Conservation (phyloP, 2,329 filamentous ascomycete genomes). For the Monilinia fructicola region DNA sequence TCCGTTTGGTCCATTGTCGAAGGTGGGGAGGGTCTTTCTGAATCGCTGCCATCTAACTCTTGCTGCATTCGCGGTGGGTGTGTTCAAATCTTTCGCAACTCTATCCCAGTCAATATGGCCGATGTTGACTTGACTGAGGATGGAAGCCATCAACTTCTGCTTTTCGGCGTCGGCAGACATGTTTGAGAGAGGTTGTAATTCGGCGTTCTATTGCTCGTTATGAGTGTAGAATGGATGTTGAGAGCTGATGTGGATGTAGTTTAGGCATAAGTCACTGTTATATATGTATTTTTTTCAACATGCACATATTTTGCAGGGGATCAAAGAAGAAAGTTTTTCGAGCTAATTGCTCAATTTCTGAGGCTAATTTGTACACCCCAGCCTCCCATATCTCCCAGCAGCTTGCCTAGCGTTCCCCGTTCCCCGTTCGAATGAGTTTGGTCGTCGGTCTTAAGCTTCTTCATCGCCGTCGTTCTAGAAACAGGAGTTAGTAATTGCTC, state of each 20-base stretch:
- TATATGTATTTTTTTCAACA: background rate
- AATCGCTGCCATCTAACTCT: slow-evolving; percentile 7
- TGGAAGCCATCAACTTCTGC: slow-evolving; percentile 4
- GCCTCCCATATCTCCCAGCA: background rate
- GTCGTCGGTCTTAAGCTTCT: background rate
- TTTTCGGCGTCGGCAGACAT: slow-evolving; percentile 9
- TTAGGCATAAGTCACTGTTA: background rate
- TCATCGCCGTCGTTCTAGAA: background rate
- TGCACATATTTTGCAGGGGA: background rate
- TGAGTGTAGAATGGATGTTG: background rate
- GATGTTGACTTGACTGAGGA: background rate
- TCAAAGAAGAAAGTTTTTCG: background rate
- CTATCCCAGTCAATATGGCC: slow-evolving; percentile 4
- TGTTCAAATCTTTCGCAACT: slow-evolving; percentile 7
- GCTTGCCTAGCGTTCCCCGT: too few species aligned
- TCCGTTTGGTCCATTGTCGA: background rate
- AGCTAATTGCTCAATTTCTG: background rate
- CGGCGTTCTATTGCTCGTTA: background rate
- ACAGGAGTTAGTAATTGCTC: background rate
- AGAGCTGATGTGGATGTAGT: background rate
- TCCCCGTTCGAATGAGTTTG: too few species aligned
- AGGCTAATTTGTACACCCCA: background rate
- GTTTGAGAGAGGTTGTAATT: background rate
- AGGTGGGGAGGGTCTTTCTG: slow-evolving; percentile 1
- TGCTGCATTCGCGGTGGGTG: slow-evolving; percentile 7